Conservation (phyloP, 1,139 yeast species). For the Suhomyces maxii region DNA sequence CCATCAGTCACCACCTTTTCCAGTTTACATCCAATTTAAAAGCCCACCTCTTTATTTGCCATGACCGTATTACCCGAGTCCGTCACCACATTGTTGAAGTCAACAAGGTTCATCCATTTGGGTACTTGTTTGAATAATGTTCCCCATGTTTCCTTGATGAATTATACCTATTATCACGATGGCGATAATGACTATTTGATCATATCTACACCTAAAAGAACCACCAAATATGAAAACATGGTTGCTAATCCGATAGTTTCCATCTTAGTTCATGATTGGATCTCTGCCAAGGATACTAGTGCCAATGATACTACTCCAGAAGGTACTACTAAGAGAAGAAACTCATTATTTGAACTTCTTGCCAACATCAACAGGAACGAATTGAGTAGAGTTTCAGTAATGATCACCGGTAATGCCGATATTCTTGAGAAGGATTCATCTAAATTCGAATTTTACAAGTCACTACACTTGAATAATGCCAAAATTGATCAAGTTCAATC, state of each 20-base stretch:
- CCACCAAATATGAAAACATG: conserved; percentile 72
- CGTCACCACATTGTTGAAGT: conserved; percentile 53
- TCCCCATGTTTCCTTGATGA: conserved; percentile 90
- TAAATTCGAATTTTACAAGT: conserved; percentile 55
- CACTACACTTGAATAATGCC: conserved; percentile 58
- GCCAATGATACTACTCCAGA: conserved; percentile 17
- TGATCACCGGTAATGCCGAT: conserved; percentile 69
- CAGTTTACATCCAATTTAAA: too few species aligned
- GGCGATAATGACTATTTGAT: conserved; percentile 52
- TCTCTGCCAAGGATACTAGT: conserved; percentile 45
- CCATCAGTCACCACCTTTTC: too few species aligned
- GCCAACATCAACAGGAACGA: conserved; percentile 76
- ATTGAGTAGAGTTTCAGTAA: conserved; percentile 73
- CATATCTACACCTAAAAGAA: conserved; percentile 65
- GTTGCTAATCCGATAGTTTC: conserved; percentile 71
- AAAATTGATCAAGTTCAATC: conserved; percentile 73
- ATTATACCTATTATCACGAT: conserved; percentile 62
- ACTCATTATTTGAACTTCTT: conserved; percentile 59
- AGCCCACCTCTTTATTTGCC: neutral
- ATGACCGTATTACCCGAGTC: conserved; percentile 47
- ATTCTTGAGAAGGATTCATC: conserved; percentile 48
- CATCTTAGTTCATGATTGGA: conserved; percentile 84
- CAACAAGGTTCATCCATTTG: conserved; percentile 71
- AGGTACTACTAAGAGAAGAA: conserved; percentile 29
- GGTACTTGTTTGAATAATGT: conserved; percentile 69